Evolutionary conservation across 169 alveolate genomes (phyloP).

Genomic region (Cryptosporidium muris): DNA sequence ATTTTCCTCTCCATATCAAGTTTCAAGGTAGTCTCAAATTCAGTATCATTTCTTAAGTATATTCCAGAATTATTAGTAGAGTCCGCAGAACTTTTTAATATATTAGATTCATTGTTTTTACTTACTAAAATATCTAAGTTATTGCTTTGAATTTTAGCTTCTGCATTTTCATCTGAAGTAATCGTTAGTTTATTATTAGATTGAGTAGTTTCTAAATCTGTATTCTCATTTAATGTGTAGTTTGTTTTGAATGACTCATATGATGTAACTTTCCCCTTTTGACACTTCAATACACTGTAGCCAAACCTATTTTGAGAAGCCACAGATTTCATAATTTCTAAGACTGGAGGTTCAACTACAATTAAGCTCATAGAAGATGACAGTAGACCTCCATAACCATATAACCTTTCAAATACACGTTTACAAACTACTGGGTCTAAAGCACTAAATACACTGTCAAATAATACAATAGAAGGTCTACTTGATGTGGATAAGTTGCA

Average conservation of each 20-base stretch:
- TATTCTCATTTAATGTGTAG: too few relatives aligned
- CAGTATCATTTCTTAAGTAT: neutral
- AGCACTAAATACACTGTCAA: conserved; percentile 43
- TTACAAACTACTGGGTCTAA: conserved; percentile 63
- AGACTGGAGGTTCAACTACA: conserved; percentile 55
- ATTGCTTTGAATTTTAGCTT: neutral
- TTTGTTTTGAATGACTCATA: too few relatives aligned
- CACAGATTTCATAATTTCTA: conserved; percentile 9
- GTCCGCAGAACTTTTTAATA: neutral
- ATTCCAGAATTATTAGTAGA: neutral
- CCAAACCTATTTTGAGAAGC: conserved; percentile 3
- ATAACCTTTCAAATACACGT: conserved; percentile 27
- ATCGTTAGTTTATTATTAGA: conserved; percentile 7
- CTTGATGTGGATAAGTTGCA: conserved; percentile 4
- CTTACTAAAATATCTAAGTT: neutral
- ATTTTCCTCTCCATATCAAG: neutral
- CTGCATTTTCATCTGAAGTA: conserved; percentile 9
- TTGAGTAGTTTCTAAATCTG: too few relatives aligned
- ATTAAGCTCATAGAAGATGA: conserved; percentile 6
- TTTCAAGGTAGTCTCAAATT: neutral
- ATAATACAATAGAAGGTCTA: conserved; percentile 13
- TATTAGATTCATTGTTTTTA: neutral
- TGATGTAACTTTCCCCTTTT: too few relatives aligned
- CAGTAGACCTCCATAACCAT: conserved; percentile 19
- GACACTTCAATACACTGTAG: neutral